Percentiles rank a stretch among this genome's conserved stretches.
Conservation (phyloP, 768 basidiomycete species). For the Lactifluus echinatus region DNA sequence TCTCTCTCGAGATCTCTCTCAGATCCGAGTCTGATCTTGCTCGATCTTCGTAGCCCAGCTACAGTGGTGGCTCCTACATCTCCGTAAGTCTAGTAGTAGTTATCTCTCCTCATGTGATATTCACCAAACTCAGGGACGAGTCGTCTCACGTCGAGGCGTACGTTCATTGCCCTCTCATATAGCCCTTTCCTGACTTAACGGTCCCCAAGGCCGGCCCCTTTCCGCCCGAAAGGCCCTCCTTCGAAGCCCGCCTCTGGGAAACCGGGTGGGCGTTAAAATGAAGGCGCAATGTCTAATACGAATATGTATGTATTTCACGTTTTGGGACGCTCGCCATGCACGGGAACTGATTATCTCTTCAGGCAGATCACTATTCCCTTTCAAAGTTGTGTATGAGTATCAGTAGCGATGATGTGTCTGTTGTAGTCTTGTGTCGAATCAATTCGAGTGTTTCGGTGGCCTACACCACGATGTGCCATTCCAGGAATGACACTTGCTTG, state of each 20-base stretch:
- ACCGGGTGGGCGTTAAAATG: not conserved
- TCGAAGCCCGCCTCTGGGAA: not conserved
- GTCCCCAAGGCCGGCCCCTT: not conserved
- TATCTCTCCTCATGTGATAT: not conserved
- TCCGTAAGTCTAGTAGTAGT: not conserved
- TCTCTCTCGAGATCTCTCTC: not conserved
- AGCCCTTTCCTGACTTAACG: too few relatives aligned
- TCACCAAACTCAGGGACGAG: not conserved
- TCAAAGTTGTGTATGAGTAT: too few relatives aligned
- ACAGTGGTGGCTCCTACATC: not conserved
- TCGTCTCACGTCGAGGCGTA: not conserved
- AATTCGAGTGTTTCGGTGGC: too few relatives aligned
- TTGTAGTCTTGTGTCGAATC: too few relatives aligned
- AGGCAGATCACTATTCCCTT: not conserved
- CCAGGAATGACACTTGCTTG: too few relatives aligned
- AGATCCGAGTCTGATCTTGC: not conserved
- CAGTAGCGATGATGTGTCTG: too few relatives aligned
- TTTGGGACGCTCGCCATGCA: not conserved
- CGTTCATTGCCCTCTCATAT: not conserved
- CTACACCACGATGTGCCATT: too few relatives aligned
- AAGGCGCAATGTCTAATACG: not conserved
- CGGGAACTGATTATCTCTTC: not conserved
- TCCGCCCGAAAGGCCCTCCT: constrained; percentile 6
- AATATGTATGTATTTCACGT: not conserved
- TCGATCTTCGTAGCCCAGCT: not conserved